phyloP scores from a whole-genome alignment of 2,329 filamentous ascomycete species.

The Cercospora janseana region DNA sequence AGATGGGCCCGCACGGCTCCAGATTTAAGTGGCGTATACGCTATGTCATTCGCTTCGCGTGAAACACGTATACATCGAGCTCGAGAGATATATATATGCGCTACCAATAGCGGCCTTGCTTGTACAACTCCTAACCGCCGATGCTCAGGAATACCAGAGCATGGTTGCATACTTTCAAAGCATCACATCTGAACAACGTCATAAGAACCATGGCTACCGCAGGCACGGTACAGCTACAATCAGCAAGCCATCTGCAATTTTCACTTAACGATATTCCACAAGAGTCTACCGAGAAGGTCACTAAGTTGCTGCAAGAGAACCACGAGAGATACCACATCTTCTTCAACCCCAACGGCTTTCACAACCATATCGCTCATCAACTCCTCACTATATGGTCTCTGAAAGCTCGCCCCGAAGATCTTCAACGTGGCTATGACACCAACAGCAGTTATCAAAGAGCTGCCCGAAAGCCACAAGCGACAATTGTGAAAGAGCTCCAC shows the following conservation, averaged over 20 bases:
- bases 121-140: neutral
- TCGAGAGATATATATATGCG: too few relatives aligned
- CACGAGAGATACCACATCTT: constrained; percentile 74
- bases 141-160: constrained; percentile 3
- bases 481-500: constrained; percentile 56
- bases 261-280: constrained; percentile 49
- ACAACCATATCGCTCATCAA: constrained; percentile 80
- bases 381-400: constrained; percentile 75
- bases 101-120: neutral
- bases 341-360: constrained; percentile 72
- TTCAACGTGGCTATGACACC: constrained; percentile 63
- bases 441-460: constrained; percentile 68
- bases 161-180: neutral
- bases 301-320: constrained; percentile 72
- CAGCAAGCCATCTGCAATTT: constrained; percentile 48
- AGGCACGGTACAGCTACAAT: constrained; percentile 47
- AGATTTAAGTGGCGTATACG: neutral
- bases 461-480: constrained; percentile 40
- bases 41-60: too few relatives aligned
- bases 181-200: neutral
- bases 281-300: constrained; percentile 61
- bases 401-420: constrained; percentile 58
- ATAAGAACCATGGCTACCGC: constrained; percentile 50
- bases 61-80: too few relatives aligned
- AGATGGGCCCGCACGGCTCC: neutral